Evolutionary conservation across 148 eudicot species (phyloP).

Genomic region (Arctostaphylos glauca): DNA sequence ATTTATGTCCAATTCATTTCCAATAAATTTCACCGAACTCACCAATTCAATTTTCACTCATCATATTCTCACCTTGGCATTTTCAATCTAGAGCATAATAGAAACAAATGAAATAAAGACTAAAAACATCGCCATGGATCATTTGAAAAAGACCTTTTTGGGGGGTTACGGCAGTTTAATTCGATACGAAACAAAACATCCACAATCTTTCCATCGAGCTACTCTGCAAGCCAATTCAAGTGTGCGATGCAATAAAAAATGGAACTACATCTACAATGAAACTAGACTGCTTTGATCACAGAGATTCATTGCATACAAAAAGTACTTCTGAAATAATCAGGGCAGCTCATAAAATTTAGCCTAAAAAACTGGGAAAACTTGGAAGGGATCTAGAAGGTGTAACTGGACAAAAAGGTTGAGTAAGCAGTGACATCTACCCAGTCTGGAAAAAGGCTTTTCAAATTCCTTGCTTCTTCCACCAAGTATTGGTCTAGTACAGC

Average conservation of each 20-base stretch:
- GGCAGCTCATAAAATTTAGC: slow-evolving; percentile 3
- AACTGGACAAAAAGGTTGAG: slow-evolving; percentile 71
- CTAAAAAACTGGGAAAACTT: background rate
- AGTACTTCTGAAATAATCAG: background rate
- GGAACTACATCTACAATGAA: background rate
- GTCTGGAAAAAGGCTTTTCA: slow-evolving; percentile 71
- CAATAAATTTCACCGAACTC: too few relatives aligned
- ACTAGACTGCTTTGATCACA: background rate
- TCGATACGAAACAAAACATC: background rate
- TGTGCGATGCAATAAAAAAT: background rate
- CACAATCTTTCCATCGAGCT: background rate
- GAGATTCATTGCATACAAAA: background rate
- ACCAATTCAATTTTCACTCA: background rate
- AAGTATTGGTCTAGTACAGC: slow-evolving; percentile 78
- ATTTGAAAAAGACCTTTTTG: background rate
- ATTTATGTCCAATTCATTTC: too few relatives aligned
- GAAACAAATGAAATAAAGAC: background rate
- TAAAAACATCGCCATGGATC: background rate
- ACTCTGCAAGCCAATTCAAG: background rate
- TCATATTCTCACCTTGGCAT: background rate
- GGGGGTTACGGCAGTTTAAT: background rate
- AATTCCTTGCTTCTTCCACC: slow-evolving; percentile 41
- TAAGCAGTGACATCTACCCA: slow-evolving; percentile 79
- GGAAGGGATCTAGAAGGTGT: slow-evolving; percentile 50
- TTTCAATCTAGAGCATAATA: background rate